Evolutionary conservation across 495 filamentous ascomycete species (phyloP), one percentile per base, ranked within the genome.

Genomic region (Lindgomyces ingoldianus): DNA sequence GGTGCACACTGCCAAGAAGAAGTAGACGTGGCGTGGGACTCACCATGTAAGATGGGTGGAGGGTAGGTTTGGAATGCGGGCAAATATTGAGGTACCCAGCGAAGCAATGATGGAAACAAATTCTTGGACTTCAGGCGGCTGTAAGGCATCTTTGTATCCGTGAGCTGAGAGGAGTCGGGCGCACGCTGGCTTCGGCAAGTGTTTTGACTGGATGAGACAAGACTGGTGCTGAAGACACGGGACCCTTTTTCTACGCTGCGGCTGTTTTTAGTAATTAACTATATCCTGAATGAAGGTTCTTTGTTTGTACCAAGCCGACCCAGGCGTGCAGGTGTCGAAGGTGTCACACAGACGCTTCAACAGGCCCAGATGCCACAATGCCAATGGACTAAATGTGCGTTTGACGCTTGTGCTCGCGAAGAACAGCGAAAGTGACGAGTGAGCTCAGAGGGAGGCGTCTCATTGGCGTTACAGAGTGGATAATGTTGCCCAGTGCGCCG

Each of bases 1-100:
- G 25, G 92, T 96, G 42, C 89, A 95, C 63, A 81, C 75, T 59
- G 73, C 80, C 48, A 81, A 80, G 67, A 80, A 79, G 73, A 84
- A 84, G 72, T 84, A 79, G 30, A 47, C 1, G 27, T 1, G 0
- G 26, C 9, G 50, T 26, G 16, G 19, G 51, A 49, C 46, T 27
- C 19, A 27, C n/a, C 4, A 18, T 44, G 45, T 52, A 50, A 18
- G 33, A 12, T 16, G 14, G 46, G 21, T 11, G 56, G 16, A 39
- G 36, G 26, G 36, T 21, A 27, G 14, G 21, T 44, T 51, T 51
- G 45, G 26, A 57, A 57, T 26, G 12, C 27, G 39, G n/a, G 52
- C n/a, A n/a, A n/a, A 29, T 29, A 21, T 8, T 8, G 52, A 19
- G 36, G 25, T 14, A 22, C 14, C 18, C 36, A 24, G 45, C 45